Base-by-base conservation (phyloP, 371 early-diverging fungal species). In the Amoeboaphelidium protococcarum region DNA sequence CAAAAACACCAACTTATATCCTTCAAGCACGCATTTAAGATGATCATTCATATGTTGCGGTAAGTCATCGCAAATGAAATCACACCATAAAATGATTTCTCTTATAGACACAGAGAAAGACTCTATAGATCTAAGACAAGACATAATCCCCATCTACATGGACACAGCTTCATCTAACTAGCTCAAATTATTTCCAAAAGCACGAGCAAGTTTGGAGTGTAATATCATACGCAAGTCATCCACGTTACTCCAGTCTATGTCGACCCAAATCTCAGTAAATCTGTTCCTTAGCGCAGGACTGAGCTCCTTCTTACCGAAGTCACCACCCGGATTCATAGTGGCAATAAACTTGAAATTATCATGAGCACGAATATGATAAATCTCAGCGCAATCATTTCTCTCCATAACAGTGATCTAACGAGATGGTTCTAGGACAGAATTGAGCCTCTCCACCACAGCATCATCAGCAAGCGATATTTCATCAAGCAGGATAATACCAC, bases 301-400 rank as follows among this genome's bases (percentile, higher is more conserved):
- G 13, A 99, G 72, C 61, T 98, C 99, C 65, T 90, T 91, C 66
- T 99, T 99, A 47, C 98, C 99, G 63, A 89, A 92, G 62, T 98
- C 98, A 47, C 91, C 95, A 48, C 97, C 94, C 10, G 99, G 99
- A 64, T 99, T 99, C 99, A 99, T 99, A 1, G 99, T 98, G n/a
- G 98, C 99, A 45, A 96, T 61, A 58, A 99, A 88, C 47, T 78
- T 73, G 69, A 98, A 98, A 2, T 72, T 71, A 2, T 66, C 62
- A 23, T 61, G 61, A 2, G 75, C 89, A 44, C 58, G 60, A 41
- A 88, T 64, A 42, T 79, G 76, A 52, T 82, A 76, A 24, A 78
- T 71, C 13, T 71, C 64, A 40, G 64, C 68, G 20, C 74, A 72
- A 4, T 45, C 23, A 13, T 47, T 47, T 44, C 80, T 80, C 51